Conservation (phyloP, 2,329 filamentous ascomycete genomes). For the Pestalotiopsis sp. region DNA sequence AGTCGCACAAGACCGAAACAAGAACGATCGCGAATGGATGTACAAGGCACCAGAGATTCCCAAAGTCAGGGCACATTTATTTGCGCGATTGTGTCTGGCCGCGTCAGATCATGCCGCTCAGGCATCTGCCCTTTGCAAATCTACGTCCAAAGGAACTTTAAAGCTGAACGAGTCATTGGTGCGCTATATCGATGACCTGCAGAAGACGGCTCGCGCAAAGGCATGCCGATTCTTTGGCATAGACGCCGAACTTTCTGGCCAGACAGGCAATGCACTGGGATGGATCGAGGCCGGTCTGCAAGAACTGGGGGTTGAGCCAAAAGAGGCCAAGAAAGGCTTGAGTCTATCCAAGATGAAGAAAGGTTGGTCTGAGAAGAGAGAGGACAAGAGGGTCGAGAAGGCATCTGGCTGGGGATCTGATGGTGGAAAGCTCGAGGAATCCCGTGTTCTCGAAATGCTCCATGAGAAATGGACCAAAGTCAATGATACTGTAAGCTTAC, state of each 20-base stretch:
- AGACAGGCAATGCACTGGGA: conserved; percentile 82
- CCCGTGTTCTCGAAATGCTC: conserved; percentile 82
- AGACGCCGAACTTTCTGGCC: conserved; percentile 80
- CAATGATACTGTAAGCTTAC: conserved; percentile 78
- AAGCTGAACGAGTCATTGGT: conserved; percentile 68
- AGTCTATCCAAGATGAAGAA: conserved; percentile 60
- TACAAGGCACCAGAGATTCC: conserved; percentile 86
- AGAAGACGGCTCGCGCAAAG: conserved; percentile 75
- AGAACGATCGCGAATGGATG: conserved; percentile 93
- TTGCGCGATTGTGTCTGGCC: conserved; percentile 84
- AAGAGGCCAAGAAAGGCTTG: conserved; percentile 53
- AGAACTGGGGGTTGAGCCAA: conserved; percentile 69
- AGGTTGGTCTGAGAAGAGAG: conserved; percentile 72
- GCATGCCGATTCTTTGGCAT: conserved; percentile 90
- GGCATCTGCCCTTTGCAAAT: conserved; percentile 57
- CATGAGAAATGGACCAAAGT: conserved; percentile 88
- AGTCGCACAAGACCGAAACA: conserved; percentile 80
- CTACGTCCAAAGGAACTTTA: conserved; percentile 38
- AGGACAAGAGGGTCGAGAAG: conserved; percentile 79
- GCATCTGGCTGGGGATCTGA: conserved; percentile 77
- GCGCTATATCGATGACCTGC: conserved; percentile 76
- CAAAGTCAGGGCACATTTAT: conserved; percentile 85
- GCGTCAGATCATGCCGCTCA: conserved; percentile 85
- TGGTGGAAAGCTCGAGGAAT: conserved; percentile 83
- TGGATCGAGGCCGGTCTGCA: conserved; percentile 81